Percentiles rank a stretch among this genome's conserved stretches.
These are phyloP conservation scores for Phytophthora citrophthora DNA, from an alignment of 352 stramenopile genomes.

Conservation along the genomic window DNA sequence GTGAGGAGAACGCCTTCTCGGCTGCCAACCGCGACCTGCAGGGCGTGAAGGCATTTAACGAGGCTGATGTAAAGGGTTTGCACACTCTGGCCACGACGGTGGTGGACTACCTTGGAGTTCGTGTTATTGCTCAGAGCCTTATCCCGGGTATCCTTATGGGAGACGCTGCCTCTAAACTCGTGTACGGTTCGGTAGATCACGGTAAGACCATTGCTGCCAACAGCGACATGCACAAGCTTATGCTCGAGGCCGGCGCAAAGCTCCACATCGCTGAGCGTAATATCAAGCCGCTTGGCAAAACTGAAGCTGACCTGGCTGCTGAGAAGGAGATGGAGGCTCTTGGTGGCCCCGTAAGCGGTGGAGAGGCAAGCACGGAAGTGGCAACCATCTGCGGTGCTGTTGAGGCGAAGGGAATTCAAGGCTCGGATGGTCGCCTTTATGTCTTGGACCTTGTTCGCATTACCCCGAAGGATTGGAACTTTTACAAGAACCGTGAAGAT, in stretches of 20 bases:
- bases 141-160: slow-evolving; percentile 96
- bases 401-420: slow-evolving; percentile 96
- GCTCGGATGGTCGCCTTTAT: slow-evolving; percentile 95
- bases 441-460: slow-evolving; percentile 95
- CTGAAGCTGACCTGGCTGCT: slow-evolving; percentile 39
- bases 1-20: slow-evolving; percentile 85
- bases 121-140: slow-evolving; percentile 96
- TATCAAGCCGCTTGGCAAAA: slow-evolving; percentile 81
- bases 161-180: slow-evolving; percentile 94
- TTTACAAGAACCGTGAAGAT: slow-evolving; percentile 65
- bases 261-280: slow-evolving; percentile 90
- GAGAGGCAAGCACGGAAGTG: slow-evolving; percentile 63
- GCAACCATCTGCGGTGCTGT: slow-evolving; percentile 91
- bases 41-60: slow-evolving; percentile 92
- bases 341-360: slow-evolving; percentile 34
- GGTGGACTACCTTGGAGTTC: slow-evolving; percentile 95
- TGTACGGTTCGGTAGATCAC: slow-evolving; percentile 95
- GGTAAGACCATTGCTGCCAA: slow-evolving; percentile 91
- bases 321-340: slow-evolving; percentile 46
- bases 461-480: slow-evolving; percentile 95
- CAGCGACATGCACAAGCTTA: slow-evolving; percentile 92
- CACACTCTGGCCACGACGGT: slow-evolving; percentile 95
- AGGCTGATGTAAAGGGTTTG: slow-evolving; percentile 89
- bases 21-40: slow-evolving; percentile 90
- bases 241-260: slow-evolving; percentile 82